phyloP scores from a whole-genome alignment of 495 filamentous ascomycete species.

The Penicillium bovifimosum region DNA sequence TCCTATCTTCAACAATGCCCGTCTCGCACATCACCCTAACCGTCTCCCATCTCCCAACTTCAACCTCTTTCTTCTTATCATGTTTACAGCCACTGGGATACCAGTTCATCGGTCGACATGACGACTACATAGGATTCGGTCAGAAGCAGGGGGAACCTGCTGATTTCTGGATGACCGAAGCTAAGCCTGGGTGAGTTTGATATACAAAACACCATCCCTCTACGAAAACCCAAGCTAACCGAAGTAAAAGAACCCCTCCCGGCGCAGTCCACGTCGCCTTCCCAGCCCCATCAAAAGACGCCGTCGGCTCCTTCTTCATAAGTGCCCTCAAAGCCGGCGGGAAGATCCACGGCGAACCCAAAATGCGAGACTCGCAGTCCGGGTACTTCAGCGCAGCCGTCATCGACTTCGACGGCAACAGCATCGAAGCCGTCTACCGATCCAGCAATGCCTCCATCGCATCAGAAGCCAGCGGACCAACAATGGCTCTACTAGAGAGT shows the following conservation, averaged over 20 bases:
- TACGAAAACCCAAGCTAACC: constrained; percentile 9
- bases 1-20: constrained; percentile 40
- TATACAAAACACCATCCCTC: not conserved
- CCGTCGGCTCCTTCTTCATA: constrained; percentile 56
- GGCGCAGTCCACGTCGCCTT: constrained; percentile 56
- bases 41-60: constrained; percentile 71
- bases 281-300: constrained; percentile 46
- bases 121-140: constrained; percentile 53
- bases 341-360: constrained; percentile 52
- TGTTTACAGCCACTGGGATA: constrained; percentile 71
- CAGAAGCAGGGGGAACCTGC: constrained; percentile 45
- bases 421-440: constrained; percentile 55
- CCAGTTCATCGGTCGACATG: constrained; percentile 54
- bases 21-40: constrained; percentile 55
- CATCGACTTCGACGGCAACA: constrained; percentile 56
- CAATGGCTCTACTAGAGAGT: constrained; percentile 34
- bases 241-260: constrained; percentile 36
- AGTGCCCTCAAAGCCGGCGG: constrained; percentile 53
- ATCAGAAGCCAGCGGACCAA: constrained; percentile 27
- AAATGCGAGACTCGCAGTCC: constrained; percentile 44
- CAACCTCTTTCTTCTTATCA: constrained; percentile 75
- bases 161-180: constrained; percentile 55
- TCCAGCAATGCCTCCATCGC: constrained; percentile 21
- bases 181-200: constrained; percentile 46
- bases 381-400: constrained; percentile 57